A percentile compares a stretch with the other conserved stretches of the same genome.
These are phyloP conservation scores for Tolypocladium sp. DNA, from an alignment of 2,329 filamentous ascomycete species.

Conservation along the genomic window DNA sequence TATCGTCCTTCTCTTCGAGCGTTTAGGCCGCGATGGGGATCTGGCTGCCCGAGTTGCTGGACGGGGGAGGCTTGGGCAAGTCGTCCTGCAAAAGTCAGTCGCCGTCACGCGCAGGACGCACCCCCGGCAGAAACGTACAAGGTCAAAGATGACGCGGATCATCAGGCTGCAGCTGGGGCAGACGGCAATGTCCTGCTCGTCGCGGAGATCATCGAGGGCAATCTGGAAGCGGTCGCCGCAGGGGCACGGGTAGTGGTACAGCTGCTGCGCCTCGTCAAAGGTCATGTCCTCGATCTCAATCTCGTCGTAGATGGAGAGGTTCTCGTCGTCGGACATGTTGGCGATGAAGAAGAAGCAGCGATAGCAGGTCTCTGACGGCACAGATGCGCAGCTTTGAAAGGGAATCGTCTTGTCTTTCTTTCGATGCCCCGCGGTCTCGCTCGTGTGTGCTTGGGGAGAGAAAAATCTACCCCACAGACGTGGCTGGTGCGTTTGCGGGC, in stretches of 20 bases:
- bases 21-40: slow-evolving; percentile 31
- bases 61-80: slow-evolving; percentile 28
- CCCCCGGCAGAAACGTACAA: slow-evolving; percentile 40
- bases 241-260: slow-evolving; percentile 94
- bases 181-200: slow-evolving; percentile 90
- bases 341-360: neutral
- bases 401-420: neutral
- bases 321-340: slow-evolving; percentile 53
- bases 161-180: slow-evolving; percentile 96
- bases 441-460: neutral
- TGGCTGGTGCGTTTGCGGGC: slow-evolving; percentile 2
- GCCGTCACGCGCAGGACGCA: neutral
- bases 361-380: neutral
- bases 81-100: slow-evolving; percentile 25
- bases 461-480: slow-evolving; percentile 8
- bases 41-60: slow-evolving; percentile 20
- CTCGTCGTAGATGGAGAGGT: slow-evolving; percentile 81
- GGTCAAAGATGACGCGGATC: slow-evolving; percentile 90
- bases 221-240: slow-evolving; percentile 97
- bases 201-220: slow-evolving; percentile 70
- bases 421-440: neutral
- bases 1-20: neutral
- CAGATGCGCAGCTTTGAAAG: too few relatives aligned
- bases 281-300: slow-evolving; percentile 99
- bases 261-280: slow-evolving; percentile 69